Percentiles rank a stretch among this genome's conserved stretches.
These are phyloP conservation scores for Cyanidiococcus yangmingshanensis DNA, from an alignment of 23 red algal species.

Conservation along the genomic window DNA sequence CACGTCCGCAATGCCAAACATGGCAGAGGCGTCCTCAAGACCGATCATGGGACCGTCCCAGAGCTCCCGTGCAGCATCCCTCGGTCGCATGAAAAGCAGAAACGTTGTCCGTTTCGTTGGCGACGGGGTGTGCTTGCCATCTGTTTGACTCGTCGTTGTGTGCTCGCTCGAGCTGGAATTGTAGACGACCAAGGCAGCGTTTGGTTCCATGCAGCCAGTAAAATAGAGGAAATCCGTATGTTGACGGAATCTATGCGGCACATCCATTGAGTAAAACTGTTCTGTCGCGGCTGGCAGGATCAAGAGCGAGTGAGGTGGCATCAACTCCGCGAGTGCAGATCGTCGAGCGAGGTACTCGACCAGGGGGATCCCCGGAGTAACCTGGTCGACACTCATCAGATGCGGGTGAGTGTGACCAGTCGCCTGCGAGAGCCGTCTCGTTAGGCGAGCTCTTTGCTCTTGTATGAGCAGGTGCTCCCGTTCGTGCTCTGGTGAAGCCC, in stretches of 20 bases:
- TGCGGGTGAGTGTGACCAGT: constrained; percentile 50
- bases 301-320: constrained; percentile 44
- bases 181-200: constrained; percentile 34
- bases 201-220: constrained; percentile 45
- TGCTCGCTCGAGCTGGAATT: not conserved
- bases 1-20: constrained; percentile 24
- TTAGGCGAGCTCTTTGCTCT: not conserved
- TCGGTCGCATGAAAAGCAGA: constrained; percentile 38
- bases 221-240: constrained; percentile 68
- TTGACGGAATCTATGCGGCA: constrained; percentile 61
- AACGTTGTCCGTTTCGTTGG: not conserved
- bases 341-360: constrained; percentile 47
- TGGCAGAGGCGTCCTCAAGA: constrained; percentile 26
- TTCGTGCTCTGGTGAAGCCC: too few species aligned
- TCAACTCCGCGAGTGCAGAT: constrained; percentile 14
- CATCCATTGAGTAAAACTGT: constrained; percentile 54
- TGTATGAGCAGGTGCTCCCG: not conserved
- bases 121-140: not conserved
- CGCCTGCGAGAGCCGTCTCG: constrained; percentile 44
- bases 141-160: not conserved
- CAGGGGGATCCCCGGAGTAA: constrained; percentile 63
- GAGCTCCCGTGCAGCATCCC: constrained; percentile 47
- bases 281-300: constrained; percentile 54
- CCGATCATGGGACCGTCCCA: constrained; percentile 76
- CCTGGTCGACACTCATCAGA: constrained; percentile 37